Conservation (phyloP, 371 early-diverging fungal species). For the Mucor sp. region DNA sequence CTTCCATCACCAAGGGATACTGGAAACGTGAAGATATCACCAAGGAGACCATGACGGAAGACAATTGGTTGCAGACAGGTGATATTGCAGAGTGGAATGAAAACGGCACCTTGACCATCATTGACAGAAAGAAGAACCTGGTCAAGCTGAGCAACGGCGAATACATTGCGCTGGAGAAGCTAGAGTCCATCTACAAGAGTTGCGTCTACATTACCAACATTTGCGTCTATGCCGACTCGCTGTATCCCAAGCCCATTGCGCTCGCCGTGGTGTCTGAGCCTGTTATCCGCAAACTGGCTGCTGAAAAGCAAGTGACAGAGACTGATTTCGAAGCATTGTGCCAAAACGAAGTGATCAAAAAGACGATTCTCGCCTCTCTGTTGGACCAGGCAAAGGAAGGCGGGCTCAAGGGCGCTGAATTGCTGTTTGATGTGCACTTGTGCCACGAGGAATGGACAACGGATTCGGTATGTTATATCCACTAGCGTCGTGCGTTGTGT, state of each 20-base stretch:
- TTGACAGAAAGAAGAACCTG: slow-evolving; percentile 84
- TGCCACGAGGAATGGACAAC: slow-evolving; percentile 82
- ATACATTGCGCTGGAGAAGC: slow-evolving; percentile 97
- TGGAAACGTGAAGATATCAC: slow-evolving; percentile 75
- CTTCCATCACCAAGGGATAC: slow-evolving; percentile 67
- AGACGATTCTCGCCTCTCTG: slow-evolving; percentile 21
- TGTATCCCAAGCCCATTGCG: slow-evolving; percentile 69
- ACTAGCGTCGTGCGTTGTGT: neutral
- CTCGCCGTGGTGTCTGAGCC: slow-evolving; percentile 71
- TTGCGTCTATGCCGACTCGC: slow-evolving; percentile 85
- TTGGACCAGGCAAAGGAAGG: slow-evolving; percentile 55
- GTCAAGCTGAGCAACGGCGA: slow-evolving; percentile 91
- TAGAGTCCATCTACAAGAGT: slow-evolving; percentile 92
- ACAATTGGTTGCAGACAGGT: slow-evolving; percentile 93
- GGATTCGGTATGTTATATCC: slow-evolving; percentile 57
- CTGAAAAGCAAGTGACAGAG: slow-evolving; percentile 25
- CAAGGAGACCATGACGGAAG: slow-evolving; percentile 74
- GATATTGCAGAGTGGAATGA: slow-evolving; percentile 86
- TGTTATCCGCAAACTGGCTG: slow-evolving; percentile 40
- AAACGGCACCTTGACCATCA: slow-evolving; percentile 73
- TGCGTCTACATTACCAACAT: slow-evolving; percentile 78
- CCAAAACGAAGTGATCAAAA: slow-evolving; percentile 20
- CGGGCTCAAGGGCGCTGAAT: slow-evolving; percentile 73
- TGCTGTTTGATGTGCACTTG: slow-evolving; percentile 65
- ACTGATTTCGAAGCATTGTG: slow-evolving; percentile 39